phyloP scores from a whole-genome alignment of 148 eudicot genomes.

The Tetragonia tetragonoides region DNA sequence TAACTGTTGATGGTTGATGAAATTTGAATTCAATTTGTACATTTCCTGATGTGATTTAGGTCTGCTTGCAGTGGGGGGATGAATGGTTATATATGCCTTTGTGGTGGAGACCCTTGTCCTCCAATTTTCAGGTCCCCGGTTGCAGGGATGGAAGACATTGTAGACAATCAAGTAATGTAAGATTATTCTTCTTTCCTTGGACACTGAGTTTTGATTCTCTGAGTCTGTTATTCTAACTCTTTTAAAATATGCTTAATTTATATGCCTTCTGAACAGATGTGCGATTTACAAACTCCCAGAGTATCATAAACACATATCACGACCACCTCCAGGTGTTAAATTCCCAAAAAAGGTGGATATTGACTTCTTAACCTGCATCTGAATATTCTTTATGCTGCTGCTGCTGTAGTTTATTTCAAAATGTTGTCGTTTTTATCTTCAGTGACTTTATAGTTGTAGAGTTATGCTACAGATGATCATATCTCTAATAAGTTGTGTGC shows the following conservation, averaged over 20 bases:
- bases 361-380: background rate
- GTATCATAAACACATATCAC: constrained; percentile 69
- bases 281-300: constrained; percentile 89
- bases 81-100: constrained; percentile 91
- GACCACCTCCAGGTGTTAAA: constrained; percentile 68
- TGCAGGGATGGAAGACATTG: constrained; percentile 71
- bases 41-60: constrained; percentile 42
- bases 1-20: background rate
- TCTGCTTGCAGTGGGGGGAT: constrained; percentile 86
- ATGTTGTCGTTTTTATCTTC: background rate
- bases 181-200: constrained; percentile 1
- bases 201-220: background rate
- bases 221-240: background rate
- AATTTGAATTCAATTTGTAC: constrained; percentile 22
- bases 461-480: background rate
- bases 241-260: background rate
- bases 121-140: constrained; percentile 88
- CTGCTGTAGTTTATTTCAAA: background rate
- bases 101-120: constrained; percentile 94
- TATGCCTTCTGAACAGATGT: constrained; percentile 48
- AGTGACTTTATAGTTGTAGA: background rate
- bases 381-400: background rate
- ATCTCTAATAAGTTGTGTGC: background rate
- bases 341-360: constrained; percentile 64
- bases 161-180: constrained; percentile 92